These are phyloP conservation scores for Phytopythium oedochilum DNA, from an alignment of 352 stramenopile species.

Conservation along the genomic window DNA sequence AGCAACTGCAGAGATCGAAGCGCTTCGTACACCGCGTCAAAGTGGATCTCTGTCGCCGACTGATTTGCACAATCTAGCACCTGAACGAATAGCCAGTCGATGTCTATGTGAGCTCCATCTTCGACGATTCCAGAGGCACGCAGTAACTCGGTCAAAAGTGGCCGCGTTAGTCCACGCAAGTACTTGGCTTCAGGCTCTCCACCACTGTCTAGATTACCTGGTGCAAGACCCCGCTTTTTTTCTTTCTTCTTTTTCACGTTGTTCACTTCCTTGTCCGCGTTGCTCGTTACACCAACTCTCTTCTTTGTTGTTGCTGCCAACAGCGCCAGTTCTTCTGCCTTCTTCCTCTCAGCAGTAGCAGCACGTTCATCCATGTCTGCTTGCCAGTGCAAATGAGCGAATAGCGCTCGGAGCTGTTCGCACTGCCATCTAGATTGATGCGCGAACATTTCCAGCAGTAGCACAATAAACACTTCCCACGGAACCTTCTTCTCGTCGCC, in stretches of 20 bases:
- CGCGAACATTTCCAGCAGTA: conserved; percentile 40
- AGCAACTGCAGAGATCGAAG: conserved; percentile 15
- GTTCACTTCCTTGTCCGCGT: too few relatives aligned
- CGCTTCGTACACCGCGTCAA: conserved; percentile 27
- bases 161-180: conserved; percentile 31
- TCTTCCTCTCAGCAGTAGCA: conserved; percentile 5
- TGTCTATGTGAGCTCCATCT: conserved; percentile 23
- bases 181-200: conserved; percentile 19
- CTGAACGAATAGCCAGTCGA: conserved; percentile 34
- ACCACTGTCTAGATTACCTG: background rate
- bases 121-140: conserved; percentile 29
- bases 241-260: conserved; percentile 24
- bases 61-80: conserved; percentile 18
- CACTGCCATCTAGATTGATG: conserved; percentile 44
- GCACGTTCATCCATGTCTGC: conserved; percentile 13
- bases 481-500: conserved; percentile 55
- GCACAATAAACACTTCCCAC: conserved; percentile 37
- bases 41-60: conserved; percentile 25
- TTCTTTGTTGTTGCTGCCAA: conserved; percentile 7
- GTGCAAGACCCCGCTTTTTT: conserved; percentile 12
- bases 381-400: conserved; percentile 33
- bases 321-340: conserved; percentile 12
- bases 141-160: conserved; percentile 31
- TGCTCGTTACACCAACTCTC: background rate
- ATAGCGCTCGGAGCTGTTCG: conserved; percentile 33